Evolutionary conservation across 192 early-diverging fungal species (phyloP).

Genomic region (Dimargaris cristalligena): DNA sequence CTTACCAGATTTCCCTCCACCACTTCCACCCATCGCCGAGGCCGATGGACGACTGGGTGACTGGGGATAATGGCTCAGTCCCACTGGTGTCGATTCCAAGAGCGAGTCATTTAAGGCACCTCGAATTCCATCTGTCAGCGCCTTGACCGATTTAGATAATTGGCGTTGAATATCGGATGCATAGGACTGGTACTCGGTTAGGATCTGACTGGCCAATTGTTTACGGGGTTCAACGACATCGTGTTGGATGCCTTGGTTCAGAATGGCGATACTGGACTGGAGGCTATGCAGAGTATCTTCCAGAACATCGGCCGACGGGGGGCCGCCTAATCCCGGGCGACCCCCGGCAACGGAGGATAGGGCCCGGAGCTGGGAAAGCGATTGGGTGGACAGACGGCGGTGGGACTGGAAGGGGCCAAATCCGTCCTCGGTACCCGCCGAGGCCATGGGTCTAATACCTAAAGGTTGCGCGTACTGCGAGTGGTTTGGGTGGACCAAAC

Average conservation of each 20-base stretch:
- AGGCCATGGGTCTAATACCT: too few species aligned
- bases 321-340: not conserved
- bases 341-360: too few species aligned
- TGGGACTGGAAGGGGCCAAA: too few species aligned
- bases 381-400: constrained; percentile 7
- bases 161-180: not conserved
- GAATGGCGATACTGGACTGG: constrained; percentile 5
- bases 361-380: constrained; percentile 4
- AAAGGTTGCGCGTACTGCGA: too few species aligned
- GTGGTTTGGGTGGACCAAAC: too few species aligned
- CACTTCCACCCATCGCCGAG: too few species aligned
- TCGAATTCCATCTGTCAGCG: not conserved
- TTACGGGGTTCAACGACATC: constrained; percentile 1
- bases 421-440: too few species aligned
- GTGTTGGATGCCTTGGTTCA: not conserved
- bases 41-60: too few species aligned
- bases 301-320: not conserved
- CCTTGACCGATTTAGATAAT: not conserved
- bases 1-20: too few species aligned
- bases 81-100: not conserved
- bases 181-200: not conserved
- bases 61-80: too few species aligned
- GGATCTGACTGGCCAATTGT: not conserved
- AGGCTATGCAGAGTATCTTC: not conserved
- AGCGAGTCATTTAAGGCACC: constrained; percentile 8